Evolutionary conservation across 805 yeast genomes (phyloP), one percentile per base, ranked within the genome.

Genomic region (Wickerhamomyces tratensis): DNA sequence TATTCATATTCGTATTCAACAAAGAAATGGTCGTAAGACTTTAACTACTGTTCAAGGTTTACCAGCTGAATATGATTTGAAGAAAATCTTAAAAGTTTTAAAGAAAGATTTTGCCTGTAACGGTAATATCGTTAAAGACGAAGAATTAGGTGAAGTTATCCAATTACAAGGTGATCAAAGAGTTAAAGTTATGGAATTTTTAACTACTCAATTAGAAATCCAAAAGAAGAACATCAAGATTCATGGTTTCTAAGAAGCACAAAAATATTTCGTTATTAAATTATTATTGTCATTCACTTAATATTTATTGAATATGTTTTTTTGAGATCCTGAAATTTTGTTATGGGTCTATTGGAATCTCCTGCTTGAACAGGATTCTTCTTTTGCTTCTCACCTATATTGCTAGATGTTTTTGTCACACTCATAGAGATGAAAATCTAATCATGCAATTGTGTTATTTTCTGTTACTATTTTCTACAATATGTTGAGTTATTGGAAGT

Each of bases 141-240:
- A 82, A 39, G 97, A 91, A 62, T 76, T 88, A 69, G 98, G 98
- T 49, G 95, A 91, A 61, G 93, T 91, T 58, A 88, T 91, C 58
- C 98, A 91, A 75, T 74, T 91, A 66, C 98, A 93, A 74, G 98
- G 98, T 67, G 98, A 91, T 64, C 98, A 91, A 74, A 86, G 98
- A 74, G 84, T 87, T 52, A 91, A 91, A 67, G 96, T 91, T 49
- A 79, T 84, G 74, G 96, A 88, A 65, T 91, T 91, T 58, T 78
- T 91, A 72, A 82, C 86, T 56, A 66, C 82, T 49, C 89, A 86
- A 64, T 76, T 93, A 54, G 87, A 83, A 55, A 73, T 93, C 60
- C 93, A 88, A 64, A 91, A 89, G 86, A 87, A 87, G 76, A 87
- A 84, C 70, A 91, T 91, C 71, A 93, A 93, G 75, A 86, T 93